Base-by-base conservation (phyloP, 352 stramenopile species). In the Aphanomyces stellatus region DNA sequence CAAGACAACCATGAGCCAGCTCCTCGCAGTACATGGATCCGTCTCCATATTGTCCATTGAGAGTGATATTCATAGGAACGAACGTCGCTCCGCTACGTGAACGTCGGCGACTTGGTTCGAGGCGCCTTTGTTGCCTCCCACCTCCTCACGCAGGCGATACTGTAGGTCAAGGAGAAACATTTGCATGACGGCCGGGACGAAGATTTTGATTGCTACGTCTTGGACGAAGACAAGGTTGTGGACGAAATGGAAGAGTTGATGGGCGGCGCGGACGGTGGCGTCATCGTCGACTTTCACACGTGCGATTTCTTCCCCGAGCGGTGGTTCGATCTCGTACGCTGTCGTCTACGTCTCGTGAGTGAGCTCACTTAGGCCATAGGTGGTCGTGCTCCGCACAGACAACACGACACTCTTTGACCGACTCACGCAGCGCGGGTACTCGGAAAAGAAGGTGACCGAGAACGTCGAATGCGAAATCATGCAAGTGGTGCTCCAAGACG, bases 401-500 rank as follows among this genome's bases (percentile, higher is more conserved):
- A 99, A 85, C 76, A 97, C 88, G 70, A 94, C 80, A 69, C 82
- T 96, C n/a, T 96, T 92, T 59, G 88, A 96, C 69, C 84, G 88
- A 11, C 75, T 96, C 35, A 74, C 84, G 34, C 81, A 82, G 65
- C 85, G 88, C 66, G 93, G 93, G 28, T 99, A 99, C 76, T 91
- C 76, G 65, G 85, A 98, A 60, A 97, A 97, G 74, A 99, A 99
- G 70, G 76, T 97, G 70, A 71, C 71, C 17, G 95, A 99, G 76
- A 99, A 99, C 74, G 91, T 97, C 73, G 82, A 97, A 76, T 98
- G 91, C 67, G 96, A 99, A 80, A 99, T 99, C 74, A 99, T 99
- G 96, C 89, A 96, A 75, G 91, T 98, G 8, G 90, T 99, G 55
- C 74, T 98, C 11, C 95, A 99, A 60, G 96, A 99, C 62, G 96